Conservation (phyloP, 2,329 filamentous ascomycete genomes). For the Chaetomiaceae sp. region DNA sequence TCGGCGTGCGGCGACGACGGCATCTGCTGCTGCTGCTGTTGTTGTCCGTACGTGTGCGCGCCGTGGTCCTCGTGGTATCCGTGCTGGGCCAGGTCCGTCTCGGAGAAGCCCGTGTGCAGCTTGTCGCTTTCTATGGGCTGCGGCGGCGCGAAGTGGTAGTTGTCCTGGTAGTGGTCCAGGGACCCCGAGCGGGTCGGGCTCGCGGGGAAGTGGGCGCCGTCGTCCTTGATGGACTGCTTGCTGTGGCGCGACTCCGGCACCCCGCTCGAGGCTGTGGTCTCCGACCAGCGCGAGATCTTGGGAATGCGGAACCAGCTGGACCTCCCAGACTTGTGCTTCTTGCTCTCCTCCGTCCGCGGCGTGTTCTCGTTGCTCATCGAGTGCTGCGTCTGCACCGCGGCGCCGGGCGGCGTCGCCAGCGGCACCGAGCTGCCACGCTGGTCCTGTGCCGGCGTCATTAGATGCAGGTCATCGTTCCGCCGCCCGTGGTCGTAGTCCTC, state of each 20-base stretch:
- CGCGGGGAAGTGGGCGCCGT: conserved; percentile 32
- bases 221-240: conserved; percentile 52
- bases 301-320: conserved; percentile 63
- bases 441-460: conserved; percentile 57
- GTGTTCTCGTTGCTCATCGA: conserved; percentile 74
- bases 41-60: conserved; percentile 19
- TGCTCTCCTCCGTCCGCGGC: conserved; percentile 65
- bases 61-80: conserved; percentile 22
- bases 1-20: conserved; percentile 32
- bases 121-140: conserved; percentile 48
- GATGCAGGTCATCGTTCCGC: conserved; percentile 42
- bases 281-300: conserved; percentile 95
- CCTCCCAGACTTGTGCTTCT: conserved; percentile 85
- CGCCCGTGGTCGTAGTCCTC: conserved; percentile 53
- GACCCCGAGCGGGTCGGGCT: conserved; percentile 21
- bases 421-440: conserved; percentile 49
- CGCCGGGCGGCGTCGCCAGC: conserved; percentile 53
- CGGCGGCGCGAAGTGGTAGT: conserved; percentile 49
- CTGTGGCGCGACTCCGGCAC: conserved; percentile 70
- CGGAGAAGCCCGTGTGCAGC: conserved; percentile 50
- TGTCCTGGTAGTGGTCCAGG: conserved; percentile 55
- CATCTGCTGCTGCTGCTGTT: too few species aligned
- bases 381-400: conserved; percentile 32
- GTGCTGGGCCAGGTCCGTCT: conserved; percentile 39
- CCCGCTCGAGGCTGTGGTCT: conserved; percentile 86